Percentiles rank a stretch among this genome's conserved stretches.
Conservation (phyloP, 1,139 yeast species). For the Nakaseomyces nivariensis region DNA sequence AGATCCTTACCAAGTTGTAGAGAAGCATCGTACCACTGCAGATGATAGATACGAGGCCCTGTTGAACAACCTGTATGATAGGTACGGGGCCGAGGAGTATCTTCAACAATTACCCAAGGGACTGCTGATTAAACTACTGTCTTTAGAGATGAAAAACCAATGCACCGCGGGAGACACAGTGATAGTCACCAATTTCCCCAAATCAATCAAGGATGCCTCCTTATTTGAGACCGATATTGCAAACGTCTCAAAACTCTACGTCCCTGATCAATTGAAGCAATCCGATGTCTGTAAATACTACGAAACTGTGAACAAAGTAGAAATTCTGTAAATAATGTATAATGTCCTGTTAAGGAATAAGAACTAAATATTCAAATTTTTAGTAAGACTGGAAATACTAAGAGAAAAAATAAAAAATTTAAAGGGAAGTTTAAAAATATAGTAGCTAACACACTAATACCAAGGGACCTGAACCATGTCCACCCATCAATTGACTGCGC, state of each 20-base stretch:
- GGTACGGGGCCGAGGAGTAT: conserved; percentile 16
- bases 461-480: conserved; percentile 2
- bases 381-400: background rate
- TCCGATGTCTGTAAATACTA: conserved; percentile 45
- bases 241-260: conserved; percentile 34
- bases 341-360: background rate
- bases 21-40: conserved; percentile 2
- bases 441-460: background rate
- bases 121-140: conserved; percentile 46
- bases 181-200: conserved; percentile 47
- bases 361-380: background rate
- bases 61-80: conserved; percentile 27
- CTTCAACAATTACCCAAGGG: conserved; percentile 44
- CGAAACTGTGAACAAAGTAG: conserved; percentile 45
- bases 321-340: conserved; percentile 7
- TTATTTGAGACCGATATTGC: conserved; percentile 35
- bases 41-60: conserved; percentile 36
- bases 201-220: conserved; percentile 50
- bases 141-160: conserved; percentile 36
- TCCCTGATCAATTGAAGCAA: conserved; percentile 25
- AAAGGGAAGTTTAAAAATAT: background rate
- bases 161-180: conserved; percentile 36
- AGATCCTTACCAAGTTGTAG: conserved; percentile 2
- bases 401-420: background rate
- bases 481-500: conserved; percentile 22